Conservation (phyloP, 2,329 filamentous ascomycete genomes). For the Periconia digitata region DNA sequence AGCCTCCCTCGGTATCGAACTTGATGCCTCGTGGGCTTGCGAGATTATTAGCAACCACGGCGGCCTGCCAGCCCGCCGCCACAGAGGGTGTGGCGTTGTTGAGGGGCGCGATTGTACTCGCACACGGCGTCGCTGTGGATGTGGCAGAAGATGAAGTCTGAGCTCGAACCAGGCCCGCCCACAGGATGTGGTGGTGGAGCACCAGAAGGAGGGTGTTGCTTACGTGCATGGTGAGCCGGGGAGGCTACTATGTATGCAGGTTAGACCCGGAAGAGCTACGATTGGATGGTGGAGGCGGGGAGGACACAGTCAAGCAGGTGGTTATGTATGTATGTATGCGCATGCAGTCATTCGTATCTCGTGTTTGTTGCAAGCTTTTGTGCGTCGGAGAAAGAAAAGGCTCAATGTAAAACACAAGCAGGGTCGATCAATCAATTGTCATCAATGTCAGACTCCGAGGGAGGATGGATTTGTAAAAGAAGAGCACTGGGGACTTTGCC, state of each 20-base stretch:
- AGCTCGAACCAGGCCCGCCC: constrained; percentile 16
- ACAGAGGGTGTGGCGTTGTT: constrained; percentile 47
- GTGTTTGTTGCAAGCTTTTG: too few relatives aligned
- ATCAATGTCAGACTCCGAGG: too few relatives aligned
- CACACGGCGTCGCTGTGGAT: constrained; percentile 31
- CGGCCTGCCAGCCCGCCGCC: constrained; percentile 45
- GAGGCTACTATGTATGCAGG: background rate
- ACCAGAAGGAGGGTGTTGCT: constrained; percentile 27
- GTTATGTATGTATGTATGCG: background rate
- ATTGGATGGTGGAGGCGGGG: background rate
- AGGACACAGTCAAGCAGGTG: background rate
- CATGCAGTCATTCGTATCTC: background rate
- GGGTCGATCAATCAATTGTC: too few relatives aligned
- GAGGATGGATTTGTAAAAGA: too few relatives aligned
- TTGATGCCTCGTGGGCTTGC: constrained; percentile 49
- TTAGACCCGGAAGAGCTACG: background rate
- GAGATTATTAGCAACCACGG: constrained; percentile 51
- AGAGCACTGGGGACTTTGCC: too few relatives aligned
- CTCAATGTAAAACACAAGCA: background rate
- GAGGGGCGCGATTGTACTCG: constrained; percentile 39
- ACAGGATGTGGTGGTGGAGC: constrained; percentile 20
- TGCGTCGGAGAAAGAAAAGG: background rate
- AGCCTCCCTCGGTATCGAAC: constrained; percentile 51
- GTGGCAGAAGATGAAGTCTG: constrained; percentile 14
- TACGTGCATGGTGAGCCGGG: background rate